These are phyloP conservation scores for Lasiosphaeria ovina DNA, from an alignment of 495 filamentous ascomycete genomes.

Conservation along the genomic window DNA sequence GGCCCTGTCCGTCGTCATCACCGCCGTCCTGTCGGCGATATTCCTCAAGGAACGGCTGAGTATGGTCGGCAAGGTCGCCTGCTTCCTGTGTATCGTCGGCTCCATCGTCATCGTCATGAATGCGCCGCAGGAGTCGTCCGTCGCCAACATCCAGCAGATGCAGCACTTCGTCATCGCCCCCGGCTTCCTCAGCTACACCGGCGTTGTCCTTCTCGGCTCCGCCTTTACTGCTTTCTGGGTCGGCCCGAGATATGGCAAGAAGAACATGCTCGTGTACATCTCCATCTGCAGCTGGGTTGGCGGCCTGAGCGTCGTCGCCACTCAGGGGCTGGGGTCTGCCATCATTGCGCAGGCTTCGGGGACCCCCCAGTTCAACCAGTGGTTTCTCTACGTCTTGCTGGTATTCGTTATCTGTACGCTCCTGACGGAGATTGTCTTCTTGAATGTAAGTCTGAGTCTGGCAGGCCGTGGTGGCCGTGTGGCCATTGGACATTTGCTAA, in stretches of 20 bases:
- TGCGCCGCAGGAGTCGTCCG: slow-evolving; percentile 81
- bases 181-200: slow-evolving; percentile 81
- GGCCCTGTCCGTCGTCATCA: slow-evolving; percentile 92
- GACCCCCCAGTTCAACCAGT: slow-evolving; percentile 85
- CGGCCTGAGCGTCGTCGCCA: slow-evolving; percentile 91
- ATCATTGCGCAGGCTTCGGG: slow-evolving; percentile 84
- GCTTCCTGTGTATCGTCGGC: slow-evolving; percentile 91
- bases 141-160: slow-evolving; percentile 89
- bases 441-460: slow-evolving; percentile 71
- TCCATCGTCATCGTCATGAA: slow-evolving; percentile 93
- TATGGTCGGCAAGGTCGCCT: slow-evolving; percentile 93
- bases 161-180: slow-evolving; percentile 82
- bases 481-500: slow-evolving; percentile 24
- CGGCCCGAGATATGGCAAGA: slow-evolving; percentile 88
- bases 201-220: slow-evolving; percentile 74
- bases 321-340: slow-evolving; percentile 89
- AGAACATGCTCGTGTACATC: slow-evolving; percentile 96
- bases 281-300: slow-evolving; percentile 93
- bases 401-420: slow-evolving; percentile 87
- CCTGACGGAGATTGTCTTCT: slow-evolving; percentile 87
- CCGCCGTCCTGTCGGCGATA: slow-evolving; percentile 88
- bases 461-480: background rate
- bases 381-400: slow-evolving; percentile 91
- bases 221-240: slow-evolving; percentile 74
- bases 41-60: slow-evolving; percentile 95